Evolutionary conservation across 2,329 filamentous ascomycete genomes (phyloP).

Genomic region (Mycocentrospora acerina): DNA sequence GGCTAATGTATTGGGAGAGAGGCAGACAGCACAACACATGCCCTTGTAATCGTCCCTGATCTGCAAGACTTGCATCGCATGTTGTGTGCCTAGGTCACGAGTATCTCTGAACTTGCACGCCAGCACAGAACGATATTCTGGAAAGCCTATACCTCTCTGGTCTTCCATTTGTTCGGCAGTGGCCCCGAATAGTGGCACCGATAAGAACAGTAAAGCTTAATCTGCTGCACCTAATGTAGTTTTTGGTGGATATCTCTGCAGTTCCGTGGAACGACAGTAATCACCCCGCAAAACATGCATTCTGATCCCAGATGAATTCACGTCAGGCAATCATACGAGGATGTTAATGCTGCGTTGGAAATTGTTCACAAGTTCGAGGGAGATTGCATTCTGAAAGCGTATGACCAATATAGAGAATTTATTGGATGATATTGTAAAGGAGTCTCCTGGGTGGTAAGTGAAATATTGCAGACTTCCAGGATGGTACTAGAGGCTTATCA

Average conservation of each 20-base stretch:
- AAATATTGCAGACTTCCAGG: constrained; percentile 17
- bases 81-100: neutral
- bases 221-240: constrained; percentile 18
- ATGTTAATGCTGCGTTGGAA: constrained; percentile 9
- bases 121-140: neutral
- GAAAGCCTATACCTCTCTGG: neutral
- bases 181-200: constrained; percentile 4
- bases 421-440: constrained; percentile 26
- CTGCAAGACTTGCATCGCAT: neutral
- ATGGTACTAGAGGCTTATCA: constrained; percentile 23
- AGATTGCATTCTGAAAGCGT: constrained; percentile 6
- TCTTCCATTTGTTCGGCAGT: constrained; percentile 5
- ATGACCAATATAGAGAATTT: constrained; percentile 14
- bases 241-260: constrained; percentile 5
- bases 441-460: too few species aligned
- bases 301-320: constrained; percentile 1
- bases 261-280: constrained; percentile 2
- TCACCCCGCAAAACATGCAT: constrained; percentile 19
- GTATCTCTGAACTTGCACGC: constrained; percentile 2
- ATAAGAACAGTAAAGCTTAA: constrained; percentile 11
- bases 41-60: too few species aligned
- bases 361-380: constrained; percentile 1
- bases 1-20: too few species aligned
- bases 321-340: constrained; percentile 10
- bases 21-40: too few species aligned